Base-by-base conservation (phyloP, 257 asterid genomes). In the Cinchona pubescens region DNA sequence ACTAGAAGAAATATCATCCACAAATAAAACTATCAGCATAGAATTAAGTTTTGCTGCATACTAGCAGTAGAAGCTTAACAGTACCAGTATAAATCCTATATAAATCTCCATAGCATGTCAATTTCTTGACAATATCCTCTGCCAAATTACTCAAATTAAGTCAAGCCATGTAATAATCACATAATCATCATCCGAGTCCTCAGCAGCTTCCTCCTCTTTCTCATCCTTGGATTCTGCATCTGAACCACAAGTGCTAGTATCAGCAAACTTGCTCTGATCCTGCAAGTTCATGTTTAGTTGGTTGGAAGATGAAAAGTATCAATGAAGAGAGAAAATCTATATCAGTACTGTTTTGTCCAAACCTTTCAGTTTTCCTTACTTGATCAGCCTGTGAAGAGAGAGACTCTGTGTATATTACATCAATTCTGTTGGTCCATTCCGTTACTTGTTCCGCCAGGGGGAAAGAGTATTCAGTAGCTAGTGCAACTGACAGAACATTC, bases 231-330 rank as follows among this genome's bases (percentile, higher is more conserved):
- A 62, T 30, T 76, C 38, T 38, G 78, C 65, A 35, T 46, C 76
- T 46, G 76, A 49, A 69, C 71, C 71, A 48, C 74, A 64, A 30
- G 76, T 74, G 48, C 30, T 55, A 70, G 64, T 69, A 29, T 34
- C 38, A 11, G 80, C 69, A 74, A 82, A 82, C 62, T 82, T 82
- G 85, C 75, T 74, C 0, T 80, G 85, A 45, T 82, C 77, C 85
- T 81, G 77, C 80, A 63, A 77, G 29, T 42, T 7, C 25, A 49
- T 43, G 14, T 5, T 32, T 30, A 73, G 61, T 64, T 21, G 59
- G 61, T 66, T 8, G 2, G 11, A 29, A n/a, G 25, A 43, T 32
- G 2, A 40, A 63, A 74, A 65, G 21, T 55, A 11, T 0, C 7
- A 14, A 43, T 18, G 19, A 35, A 51, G 29, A 48, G 71, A 25